Base-by-base conservation (phyloP, 805 yeast genomes). In the Saccharomycopsis synnaedendra region DNA sequence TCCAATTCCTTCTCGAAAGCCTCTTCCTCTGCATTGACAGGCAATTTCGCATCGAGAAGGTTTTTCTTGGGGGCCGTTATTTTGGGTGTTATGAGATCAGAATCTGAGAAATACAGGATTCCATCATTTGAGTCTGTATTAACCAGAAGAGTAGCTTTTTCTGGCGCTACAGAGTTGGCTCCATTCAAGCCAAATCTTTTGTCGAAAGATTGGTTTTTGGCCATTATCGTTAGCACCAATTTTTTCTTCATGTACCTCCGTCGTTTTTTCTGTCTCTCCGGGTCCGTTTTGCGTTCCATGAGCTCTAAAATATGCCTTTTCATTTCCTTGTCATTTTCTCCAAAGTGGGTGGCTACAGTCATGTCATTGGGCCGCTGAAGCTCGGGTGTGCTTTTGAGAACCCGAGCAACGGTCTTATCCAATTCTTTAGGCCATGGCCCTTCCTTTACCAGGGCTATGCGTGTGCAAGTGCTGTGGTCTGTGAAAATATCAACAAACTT, bases 201-300 rank as follows among this genome's bases (percentile, higher is more conserved):
- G 19, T 48, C 52, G 42, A 45, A 48, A 5, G 35, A 5, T 3
- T 45, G 46, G 37, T 48, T 48, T 45, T 48, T 44, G 11, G 34
- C 27, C 43, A 48, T 45, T 9, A 48, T 46, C 7, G 40, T 30
- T 7, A 48, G 34, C 19, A 42, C 40, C n/a, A 41, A 19, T 32
- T 45, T 45, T n/a, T 41, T 27, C 11, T 37, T 36, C 4, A 10
- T 5, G 32, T 30, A 44, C 5, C 27, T n/a, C 8, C 37, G 32
- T 35, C 30, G 19, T 27, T 44, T 36, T 36, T 37, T 5, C 32
- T 36, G 27, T 9, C 10, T 29, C 5, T 27, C 8, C 27, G 31
- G n/a, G 28, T 7, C 27, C 8, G 19, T 44, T 38, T 38, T 44
- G 19, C 37, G 7, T 10, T 35, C 32, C 4, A 37, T 30, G 5